These are phyloP conservation scores for Artomyces pyxidatus DNA, from an alignment of 768 basidiomycete species.

Conservation along the genomic window DNA sequence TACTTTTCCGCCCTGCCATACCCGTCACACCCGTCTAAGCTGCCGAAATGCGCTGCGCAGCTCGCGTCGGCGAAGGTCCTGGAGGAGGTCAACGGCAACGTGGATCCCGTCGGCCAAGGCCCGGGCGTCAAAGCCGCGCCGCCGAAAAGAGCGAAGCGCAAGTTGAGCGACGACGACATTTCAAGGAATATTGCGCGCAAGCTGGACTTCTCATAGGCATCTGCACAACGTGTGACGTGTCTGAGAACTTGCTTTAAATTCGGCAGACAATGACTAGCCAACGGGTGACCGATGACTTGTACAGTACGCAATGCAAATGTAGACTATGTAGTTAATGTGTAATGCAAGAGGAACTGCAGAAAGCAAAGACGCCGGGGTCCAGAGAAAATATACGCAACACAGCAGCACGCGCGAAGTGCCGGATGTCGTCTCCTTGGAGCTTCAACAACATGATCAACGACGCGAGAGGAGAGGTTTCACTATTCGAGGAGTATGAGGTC, in stretches of 20 bases:
- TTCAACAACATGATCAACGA: background rate
- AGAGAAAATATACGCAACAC: too few species aligned
- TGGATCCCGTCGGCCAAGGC: conserved; percentile 41
- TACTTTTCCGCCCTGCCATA: conserved; percentile 85
- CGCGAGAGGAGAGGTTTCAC: background rate
- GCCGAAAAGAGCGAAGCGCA: conserved; percentile 60
- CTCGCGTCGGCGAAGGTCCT: conserved; percentile 46
- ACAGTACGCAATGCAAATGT: conserved; percentile 13
- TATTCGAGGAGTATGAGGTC: too few species aligned
- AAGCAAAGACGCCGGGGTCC: too few species aligned
- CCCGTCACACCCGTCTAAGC: conserved; percentile 80
- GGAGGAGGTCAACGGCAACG: conserved; percentile 74
- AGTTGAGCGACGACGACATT: conserved; percentile 45
- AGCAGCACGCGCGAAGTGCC: background rate
- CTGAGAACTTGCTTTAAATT: too few species aligned
- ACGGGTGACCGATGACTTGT: too few species aligned
- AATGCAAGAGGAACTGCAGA: too few species aligned
- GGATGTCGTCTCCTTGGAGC: too few species aligned
- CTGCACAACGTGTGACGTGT: background rate
- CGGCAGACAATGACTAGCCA: too few species aligned
- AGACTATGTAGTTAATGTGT: conserved; percentile 17
- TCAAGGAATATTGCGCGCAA: conserved; percentile 56
- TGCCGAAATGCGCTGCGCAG: conserved; percentile 60
- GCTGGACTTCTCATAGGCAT: conserved; percentile 47
- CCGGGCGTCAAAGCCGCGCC: conserved; percentile 44